A percentile compares a stretch with the other conserved stretches of the same genome.
phyloP scores from a whole-genome alignment of 1,284 basidiomycete genomes.

The Malassezia nana region DNA sequence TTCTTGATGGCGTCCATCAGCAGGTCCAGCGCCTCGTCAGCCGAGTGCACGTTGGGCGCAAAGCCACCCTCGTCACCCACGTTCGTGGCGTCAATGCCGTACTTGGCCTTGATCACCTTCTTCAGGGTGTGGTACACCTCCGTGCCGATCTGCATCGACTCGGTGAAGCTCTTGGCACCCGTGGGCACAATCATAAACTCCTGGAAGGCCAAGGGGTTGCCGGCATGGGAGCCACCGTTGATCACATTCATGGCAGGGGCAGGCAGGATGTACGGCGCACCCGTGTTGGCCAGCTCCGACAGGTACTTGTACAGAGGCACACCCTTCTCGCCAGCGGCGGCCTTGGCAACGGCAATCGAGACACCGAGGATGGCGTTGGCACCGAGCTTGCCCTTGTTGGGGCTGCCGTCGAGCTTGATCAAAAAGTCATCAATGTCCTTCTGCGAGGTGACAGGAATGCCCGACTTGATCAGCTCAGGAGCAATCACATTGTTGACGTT shows the following conservation, averaged over 20 bases:
- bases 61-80: constrained; percentile 99
- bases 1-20: constrained; percentile 90
- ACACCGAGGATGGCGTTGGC: constrained; percentile 99
- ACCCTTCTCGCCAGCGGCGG: constrained; percentile 62
- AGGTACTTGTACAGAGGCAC: constrained; percentile 94
- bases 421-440: constrained; percentile 96
- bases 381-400: constrained; percentile 98
- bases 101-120: constrained; percentile 98
- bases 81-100: constrained; percentile 95
- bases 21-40: constrained; percentile 94
- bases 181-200: constrained; percentile 99
- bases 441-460: constrained; percentile 77
- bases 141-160: constrained; percentile 96
- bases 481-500: constrained; percentile 92
- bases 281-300: constrained; percentile 85
- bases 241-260: constrained; percentile 85
- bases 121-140: constrained; percentile 98
- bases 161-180: constrained; percentile 93
- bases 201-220: constrained; percentile 74
- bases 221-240: constrained; percentile 98
- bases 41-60: constrained; percentile 91
- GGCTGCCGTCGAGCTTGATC: constrained; percentile 92
- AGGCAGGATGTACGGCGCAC: constrained; percentile 69
- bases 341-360: constrained; percentile 88
- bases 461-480: constrained; percentile 76